Evolutionary conservation across 2,329 filamentous ascomycete species (phyloP).

Genomic region (Fusarium paranaense): DNA sequence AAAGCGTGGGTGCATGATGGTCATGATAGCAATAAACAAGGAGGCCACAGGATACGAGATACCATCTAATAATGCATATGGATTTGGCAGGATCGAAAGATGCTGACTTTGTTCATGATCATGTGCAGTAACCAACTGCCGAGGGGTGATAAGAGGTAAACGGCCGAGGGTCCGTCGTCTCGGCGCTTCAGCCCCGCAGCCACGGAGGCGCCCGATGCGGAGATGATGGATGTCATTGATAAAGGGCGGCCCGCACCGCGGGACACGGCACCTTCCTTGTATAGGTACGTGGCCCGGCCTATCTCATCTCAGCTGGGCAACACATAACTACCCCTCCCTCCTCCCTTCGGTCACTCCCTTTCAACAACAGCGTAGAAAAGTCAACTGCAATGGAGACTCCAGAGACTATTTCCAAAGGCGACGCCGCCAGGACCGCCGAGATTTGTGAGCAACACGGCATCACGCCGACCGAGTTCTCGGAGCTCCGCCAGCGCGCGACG

Average conservation of each 20-base stretch:
- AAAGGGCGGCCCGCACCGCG: slow-evolving; percentile 30
- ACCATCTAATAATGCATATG: slow-evolving; percentile 37
- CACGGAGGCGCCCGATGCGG: slow-evolving; percentile 41
- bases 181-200: slow-evolving; percentile 39
- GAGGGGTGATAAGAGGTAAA: background rate
- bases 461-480: slow-evolving; percentile 71
- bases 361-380: background rate
- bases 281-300: background rate
- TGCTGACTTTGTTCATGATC: background rate
- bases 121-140: background rate
- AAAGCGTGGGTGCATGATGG: slow-evolving; percentile 31
- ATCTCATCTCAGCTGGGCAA: background rate
- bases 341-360: background rate
- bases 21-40: slow-evolving; percentile 40
- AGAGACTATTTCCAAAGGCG: slow-evolving; percentile 43
- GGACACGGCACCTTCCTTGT: slow-evolving; percentile 28
- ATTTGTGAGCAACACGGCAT: slow-evolving; percentile 58
- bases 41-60: slow-evolving; percentile 37
- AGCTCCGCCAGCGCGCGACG: slow-evolving; percentile 71
- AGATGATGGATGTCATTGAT: slow-evolving; percentile 28
- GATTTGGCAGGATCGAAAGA: background rate
- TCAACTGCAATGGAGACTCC: slow-evolving; percentile 29
- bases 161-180: slow-evolving; percentile 13
- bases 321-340: background rate
- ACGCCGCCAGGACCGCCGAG: slow-evolving; percentile 43